Conservation (phyloP, 495 filamentous ascomycete genomes). For the Annulohypoxylon bovei region DNA sequence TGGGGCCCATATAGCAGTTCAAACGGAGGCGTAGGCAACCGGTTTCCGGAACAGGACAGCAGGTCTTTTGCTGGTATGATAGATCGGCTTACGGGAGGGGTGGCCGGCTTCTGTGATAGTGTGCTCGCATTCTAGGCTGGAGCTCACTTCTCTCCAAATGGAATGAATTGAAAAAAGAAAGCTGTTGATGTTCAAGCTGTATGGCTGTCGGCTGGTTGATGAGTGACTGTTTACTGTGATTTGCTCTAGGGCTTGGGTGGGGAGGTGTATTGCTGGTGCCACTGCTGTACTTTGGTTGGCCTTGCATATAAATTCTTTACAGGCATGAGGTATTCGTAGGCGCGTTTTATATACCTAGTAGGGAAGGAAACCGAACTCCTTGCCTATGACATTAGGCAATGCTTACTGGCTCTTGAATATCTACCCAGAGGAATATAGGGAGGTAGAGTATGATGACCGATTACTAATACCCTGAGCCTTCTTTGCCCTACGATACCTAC, state of each 20-base stretch:
- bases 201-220: background rate
- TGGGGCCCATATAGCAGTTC: background rate
- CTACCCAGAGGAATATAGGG: no score
- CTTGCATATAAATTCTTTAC: no score
- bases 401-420: no score
- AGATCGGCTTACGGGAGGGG: background rate
- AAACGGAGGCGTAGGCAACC: background rate
- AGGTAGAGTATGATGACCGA: no score
- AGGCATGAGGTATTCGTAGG: no score
- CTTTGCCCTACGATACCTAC: no score
- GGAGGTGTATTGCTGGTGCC: no score
- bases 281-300: no score
- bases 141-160: constrained; percentile 3
- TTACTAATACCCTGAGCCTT: no score
- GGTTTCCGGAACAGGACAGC: background rate
- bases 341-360: no score
- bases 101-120: background rate
- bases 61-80: background rate
- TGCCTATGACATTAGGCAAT: no score
- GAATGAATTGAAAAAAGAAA: background rate
- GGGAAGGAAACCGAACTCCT: no score
- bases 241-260: background rate
- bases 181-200: background rate
- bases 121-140: background rate
- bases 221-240: background rate